A percentile compares a stretch with the other conserved stretches of the same genome.
These are phyloP conservation scores for Trametes villosa DNA, from an alignment of 768 basidiomycete species.

Conservation along the genomic window DNA sequence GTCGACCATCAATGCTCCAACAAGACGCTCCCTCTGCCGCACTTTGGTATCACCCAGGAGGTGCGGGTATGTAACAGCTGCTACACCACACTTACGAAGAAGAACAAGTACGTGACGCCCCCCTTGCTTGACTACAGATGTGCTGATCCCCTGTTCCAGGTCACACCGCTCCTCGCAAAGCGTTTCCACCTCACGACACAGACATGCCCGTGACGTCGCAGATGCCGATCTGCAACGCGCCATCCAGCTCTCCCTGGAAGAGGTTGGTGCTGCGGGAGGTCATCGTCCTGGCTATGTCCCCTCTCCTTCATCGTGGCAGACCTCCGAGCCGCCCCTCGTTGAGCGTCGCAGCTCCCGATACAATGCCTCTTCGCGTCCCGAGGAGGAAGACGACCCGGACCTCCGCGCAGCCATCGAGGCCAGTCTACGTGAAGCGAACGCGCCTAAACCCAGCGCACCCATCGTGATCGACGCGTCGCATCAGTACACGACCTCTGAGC, in stretches of 20 bases:
- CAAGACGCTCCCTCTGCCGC: conserved; percentile 81
- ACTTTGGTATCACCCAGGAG: conserved; percentile 90
- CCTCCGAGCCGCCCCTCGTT: conserved; percentile 69
- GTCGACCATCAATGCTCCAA: conserved; percentile 95
- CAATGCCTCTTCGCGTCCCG: conserved; percentile 32
- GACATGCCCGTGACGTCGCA: conserved; percentile 60
- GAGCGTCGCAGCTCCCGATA: conserved; percentile 58
- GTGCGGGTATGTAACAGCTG: conserved; percentile 96
- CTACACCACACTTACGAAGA: conserved; percentile 73
- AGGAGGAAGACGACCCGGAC: conserved; percentile 91
- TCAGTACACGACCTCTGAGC: conserved; percentile 2
- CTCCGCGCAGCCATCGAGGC: conserved; percentile 94
- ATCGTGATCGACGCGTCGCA: conserved; percentile 58
- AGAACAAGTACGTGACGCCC: conserved; percentile 56
- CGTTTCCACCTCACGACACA: conserved; percentile 56
- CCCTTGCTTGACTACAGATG: neutral
- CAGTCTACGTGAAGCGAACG: conserved; percentile 82
- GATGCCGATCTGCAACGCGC: conserved; percentile 94
- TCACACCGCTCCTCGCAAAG: conserved; percentile 59
- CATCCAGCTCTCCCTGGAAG: conserved; percentile 88
- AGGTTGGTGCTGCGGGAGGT: conserved; percentile 58
- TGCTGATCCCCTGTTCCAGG: conserved; percentile 37
- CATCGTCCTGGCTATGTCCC: conserved; percentile 72
- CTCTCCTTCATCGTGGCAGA: conserved; percentile 63
- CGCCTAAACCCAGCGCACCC: conserved; percentile 81